Percentiles rank a stretch among this genome's conserved stretches.
Evolutionary conservation across 2,329 filamentous ascomycete species (phyloP).

Genomic region (Nemania sp.): DNA sequence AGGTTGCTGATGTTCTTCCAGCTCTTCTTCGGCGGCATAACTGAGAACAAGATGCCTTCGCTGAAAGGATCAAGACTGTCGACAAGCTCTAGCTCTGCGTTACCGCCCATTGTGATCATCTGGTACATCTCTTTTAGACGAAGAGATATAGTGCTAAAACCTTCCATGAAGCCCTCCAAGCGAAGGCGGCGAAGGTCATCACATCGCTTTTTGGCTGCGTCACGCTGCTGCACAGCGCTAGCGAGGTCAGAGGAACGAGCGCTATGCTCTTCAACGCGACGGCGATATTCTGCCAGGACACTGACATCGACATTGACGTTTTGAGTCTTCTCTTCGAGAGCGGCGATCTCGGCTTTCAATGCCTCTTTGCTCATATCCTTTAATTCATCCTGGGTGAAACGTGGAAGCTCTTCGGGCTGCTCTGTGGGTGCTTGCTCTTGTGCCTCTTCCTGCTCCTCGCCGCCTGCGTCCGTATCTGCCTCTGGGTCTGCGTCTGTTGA

Average conservation of each 20-base stretch:
- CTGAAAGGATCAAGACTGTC: constrained; percentile 97
- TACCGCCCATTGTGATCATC: constrained; percentile 99
- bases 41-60: constrained; percentile 95
- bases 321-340: constrained; percentile 77
- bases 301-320: constrained; percentile 89
- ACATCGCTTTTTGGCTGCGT: constrained; percentile 89
- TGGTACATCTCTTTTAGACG: constrained; percentile 99
- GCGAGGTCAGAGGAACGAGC: constrained; percentile 86
- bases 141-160: constrained; percentile 92
- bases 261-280: constrained; percentile 84
- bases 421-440: constrained; percentile 38
- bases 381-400: constrained; percentile 79
- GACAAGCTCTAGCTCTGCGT: constrained; percentile 96
- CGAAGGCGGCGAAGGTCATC: constrained; percentile 92
- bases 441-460: constrained; percentile 43
- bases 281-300: constrained; percentile 89
- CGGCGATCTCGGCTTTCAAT: constrained; percentile 72
- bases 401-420: constrained; percentile 73
- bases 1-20: constrained; percentile 99
- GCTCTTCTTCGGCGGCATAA: constrained; percentile 99
- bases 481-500: constrained; percentile 28
- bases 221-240: constrained; percentile 80
- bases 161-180: constrained; percentile 97
- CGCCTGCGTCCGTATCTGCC: constrained; percentile 29
- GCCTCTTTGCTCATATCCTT: constrained; percentile 73